Evolutionary conservation across 2,329 filamentous ascomycete species (phyloP), one percentile per base, ranked within the genome.

Genomic region (Diaporthe citriasiana): DNA sequence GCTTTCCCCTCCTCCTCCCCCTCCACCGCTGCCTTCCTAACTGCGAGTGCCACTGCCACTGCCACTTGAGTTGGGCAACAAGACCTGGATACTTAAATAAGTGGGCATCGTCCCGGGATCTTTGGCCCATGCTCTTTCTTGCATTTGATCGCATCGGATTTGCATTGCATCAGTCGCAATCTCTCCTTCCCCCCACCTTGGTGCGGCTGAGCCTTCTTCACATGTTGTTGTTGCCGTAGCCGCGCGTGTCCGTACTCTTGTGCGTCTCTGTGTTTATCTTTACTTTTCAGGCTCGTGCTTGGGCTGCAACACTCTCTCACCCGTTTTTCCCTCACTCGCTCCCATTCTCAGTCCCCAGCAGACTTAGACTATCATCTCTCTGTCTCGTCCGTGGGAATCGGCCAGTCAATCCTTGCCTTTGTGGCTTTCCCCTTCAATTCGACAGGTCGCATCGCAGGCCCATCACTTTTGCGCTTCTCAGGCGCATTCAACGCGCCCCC

Each of bases 181-280:
- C 33, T 71, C 59, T 33, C 45, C 59, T 33, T 35, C 45, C 33
- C 60, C 60, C 53, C 59, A 70, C 55, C 65, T 60, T 63, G 74
- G 65, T 55, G 70, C 57, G 56, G 63, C 70, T 68, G 69, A 74
- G 70, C 66, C 59, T 77, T 38, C 70, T 71, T 71, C 66, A 63
- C 65, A 70, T 63, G 55, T 73, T 73, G 50, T 68, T 53, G 47
- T 68, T 68, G 63, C 63, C 63, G 33, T 63, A 72, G 70, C 56
- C 70, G 70, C 70, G 70, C 50, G 70, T 55, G 50, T 65, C 25
- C 55, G 45, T 53, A n/a, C 56, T 51, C 27, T 38, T 35, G 55
- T 38, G 51, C 12, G 38, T 51, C 47, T 30, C 12, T 53, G 56
- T 71, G 45, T 71, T 71, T 65, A 68, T 68, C 63, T 53, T 19